Percentiles rank a stretch among this genome's conserved stretches.
Evolutionary conservation across 176 grass and related monocot genomes (phyloP).

Genomic region (Oryza australiensis): DNA sequence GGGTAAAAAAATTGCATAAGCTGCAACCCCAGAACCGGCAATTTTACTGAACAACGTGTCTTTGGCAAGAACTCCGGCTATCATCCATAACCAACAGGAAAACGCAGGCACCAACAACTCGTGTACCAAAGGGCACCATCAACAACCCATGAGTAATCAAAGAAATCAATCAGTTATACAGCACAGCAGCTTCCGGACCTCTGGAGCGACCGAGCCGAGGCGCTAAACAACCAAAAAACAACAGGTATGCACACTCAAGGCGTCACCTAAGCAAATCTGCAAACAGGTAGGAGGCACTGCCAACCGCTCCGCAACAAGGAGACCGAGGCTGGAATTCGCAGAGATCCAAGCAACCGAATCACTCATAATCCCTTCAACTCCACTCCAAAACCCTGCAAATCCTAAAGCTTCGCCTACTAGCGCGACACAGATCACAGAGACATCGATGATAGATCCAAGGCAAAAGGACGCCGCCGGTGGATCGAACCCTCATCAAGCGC

Average conservation of each 20-base stretch:
- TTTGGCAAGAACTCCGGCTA: neutral
- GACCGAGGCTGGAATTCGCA: neutral
- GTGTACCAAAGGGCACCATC: neutral
- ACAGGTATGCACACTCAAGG: neutral
- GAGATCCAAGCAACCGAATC: neutral
- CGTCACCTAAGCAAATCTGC: neutral
- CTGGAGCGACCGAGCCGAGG: neutral
- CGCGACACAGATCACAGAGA: neutral
- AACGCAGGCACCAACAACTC: neutral
- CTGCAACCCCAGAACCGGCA: neutral
- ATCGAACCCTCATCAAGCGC: neutral
- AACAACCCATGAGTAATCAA: neutral
- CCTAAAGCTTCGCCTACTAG: neutral
- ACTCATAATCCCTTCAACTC: neutral
- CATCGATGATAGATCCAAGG: neutral
- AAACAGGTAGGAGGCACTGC: neutral
- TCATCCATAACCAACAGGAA: neutral
- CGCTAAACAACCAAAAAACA: neutral
- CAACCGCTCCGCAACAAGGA: neutral
- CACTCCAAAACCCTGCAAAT: slow-evolving; percentile 1
- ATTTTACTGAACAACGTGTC: neutral
- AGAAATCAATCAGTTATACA: neutral
- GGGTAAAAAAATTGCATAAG: neutral
- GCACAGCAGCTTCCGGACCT: neutral
- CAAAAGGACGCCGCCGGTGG: neutral